Evolutionary conservation across 345 rosid species (phyloP).

Genomic region (Acer yangbiense): DNA sequence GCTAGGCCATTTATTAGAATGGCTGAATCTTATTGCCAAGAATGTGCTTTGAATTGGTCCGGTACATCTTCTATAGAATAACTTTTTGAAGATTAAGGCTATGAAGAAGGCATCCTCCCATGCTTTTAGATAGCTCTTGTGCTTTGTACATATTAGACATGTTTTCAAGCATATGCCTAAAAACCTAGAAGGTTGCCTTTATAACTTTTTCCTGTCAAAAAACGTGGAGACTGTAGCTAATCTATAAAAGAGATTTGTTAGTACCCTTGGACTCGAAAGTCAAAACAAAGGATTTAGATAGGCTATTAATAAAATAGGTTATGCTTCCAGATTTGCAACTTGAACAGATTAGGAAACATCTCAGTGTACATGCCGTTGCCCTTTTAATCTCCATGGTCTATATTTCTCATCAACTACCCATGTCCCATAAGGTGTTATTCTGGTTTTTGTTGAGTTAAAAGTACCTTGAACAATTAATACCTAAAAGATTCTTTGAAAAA

Average conservation of each 20-base stretch:
- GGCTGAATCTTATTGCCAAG: background rate
- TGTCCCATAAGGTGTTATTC: background rate
- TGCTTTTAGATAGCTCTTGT: conserved; percentile 1
- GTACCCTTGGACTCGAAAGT: background rate
- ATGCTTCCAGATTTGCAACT: conserved; percentile 5
- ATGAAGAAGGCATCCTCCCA: background rate
- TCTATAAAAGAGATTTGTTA: background rate
- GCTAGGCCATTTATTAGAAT: background rate
- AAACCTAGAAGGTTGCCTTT: background rate
- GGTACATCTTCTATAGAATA: background rate
- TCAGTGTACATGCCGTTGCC: background rate
- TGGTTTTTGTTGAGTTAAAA: background rate
- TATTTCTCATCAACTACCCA: conserved; percentile 2
- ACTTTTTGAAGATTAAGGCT: background rate
- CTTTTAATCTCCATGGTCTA: background rate
- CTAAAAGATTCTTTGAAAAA: background rate
- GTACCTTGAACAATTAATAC: background rate
- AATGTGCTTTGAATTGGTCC: background rate
- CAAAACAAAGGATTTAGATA: background rate
- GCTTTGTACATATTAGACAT: background rate
- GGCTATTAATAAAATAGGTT: background rate
- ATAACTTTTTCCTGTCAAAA: background rate
- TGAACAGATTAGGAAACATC: background rate
- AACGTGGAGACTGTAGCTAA: background rate
- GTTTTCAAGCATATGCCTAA: background rate